These are phyloP conservation scores for Galerina marginata DNA, from an alignment of 768 basidiomycete species.

Conservation along the genomic window DNA sequence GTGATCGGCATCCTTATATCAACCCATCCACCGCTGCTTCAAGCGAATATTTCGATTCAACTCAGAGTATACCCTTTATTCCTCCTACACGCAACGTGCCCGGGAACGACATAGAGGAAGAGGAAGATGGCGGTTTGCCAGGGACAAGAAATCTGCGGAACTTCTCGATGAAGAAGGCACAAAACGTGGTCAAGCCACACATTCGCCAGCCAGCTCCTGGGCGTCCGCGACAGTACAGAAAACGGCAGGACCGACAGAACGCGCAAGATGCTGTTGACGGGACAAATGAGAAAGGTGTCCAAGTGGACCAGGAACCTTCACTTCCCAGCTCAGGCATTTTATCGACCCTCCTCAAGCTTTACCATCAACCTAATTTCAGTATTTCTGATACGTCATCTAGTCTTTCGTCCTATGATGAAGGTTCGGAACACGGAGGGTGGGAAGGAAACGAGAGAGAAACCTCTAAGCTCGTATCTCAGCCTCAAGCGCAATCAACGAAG, in stretches of 20 bases:
- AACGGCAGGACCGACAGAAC: too few relatives aligned
- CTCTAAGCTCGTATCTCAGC: too few relatives aligned
- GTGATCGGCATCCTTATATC: background rate
- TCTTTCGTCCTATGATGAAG: conserved; percentile 10
- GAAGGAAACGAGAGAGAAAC: too few relatives aligned
- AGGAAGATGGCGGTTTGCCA: conserved; percentile 68
- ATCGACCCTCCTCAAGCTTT: conserved; percentile 68
- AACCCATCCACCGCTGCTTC: background rate
- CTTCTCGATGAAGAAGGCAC: conserved; percentile 39
- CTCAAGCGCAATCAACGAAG: background rate
- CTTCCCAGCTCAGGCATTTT: conserved; percentile 58
- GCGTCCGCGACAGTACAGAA: too few relatives aligned
- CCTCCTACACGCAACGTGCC: conserved; percentile 44
- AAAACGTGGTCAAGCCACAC: conserved; percentile 34
- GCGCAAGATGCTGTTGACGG: background rate
- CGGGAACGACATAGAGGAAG: conserved; percentile 62
- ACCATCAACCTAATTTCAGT: conserved; percentile 31
- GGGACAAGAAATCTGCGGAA: conserved; percentile 34
- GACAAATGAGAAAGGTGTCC: conserved; percentile 23
- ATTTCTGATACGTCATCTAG: conserved; percentile 11
- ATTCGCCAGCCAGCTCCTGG: background rate
- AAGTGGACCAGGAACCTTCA: conserved; percentile 20
- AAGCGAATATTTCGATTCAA: background rate
- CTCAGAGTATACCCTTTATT: conserved; percentile 24
- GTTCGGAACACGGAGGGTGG: background rate